phyloP scores from a whole-genome alignment of 169 alveolate species.

The Hepatocystis sp. region DNA sequence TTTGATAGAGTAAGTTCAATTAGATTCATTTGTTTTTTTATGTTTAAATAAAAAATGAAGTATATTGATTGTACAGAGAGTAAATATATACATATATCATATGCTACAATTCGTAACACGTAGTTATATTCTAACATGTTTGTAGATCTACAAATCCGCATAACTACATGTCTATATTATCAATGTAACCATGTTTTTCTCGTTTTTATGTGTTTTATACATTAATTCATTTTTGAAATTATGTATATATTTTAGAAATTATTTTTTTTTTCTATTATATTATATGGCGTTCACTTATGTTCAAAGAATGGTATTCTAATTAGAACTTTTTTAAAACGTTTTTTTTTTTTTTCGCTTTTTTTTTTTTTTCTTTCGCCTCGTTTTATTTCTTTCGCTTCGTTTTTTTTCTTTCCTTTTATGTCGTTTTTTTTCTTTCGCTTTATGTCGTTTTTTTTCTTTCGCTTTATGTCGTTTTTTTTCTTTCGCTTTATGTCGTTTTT shows the following conservation, averaged over 20 bases:
- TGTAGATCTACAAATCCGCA: no score
- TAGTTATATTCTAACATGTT: no score
- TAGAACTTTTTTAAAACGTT: not conserved
- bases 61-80: not conserved
- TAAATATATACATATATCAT: no score
- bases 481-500: no score
- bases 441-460: not conserved
- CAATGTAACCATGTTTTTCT: no score
- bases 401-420: not conserved
- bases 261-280: not conserved
- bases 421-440: not conserved
- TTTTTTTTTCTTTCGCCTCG: not conserved
- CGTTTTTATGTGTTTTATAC: no score
- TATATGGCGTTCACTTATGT: not conserved
- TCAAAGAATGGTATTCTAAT: constrained; percentile 2
- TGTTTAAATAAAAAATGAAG: not conserved
- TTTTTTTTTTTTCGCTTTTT: constrained; percentile 1
- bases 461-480: not conserved
- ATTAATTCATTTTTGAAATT: no score
- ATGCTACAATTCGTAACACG: no score
- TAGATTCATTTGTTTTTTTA: not conserved
- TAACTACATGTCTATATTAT: no score
- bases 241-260: no score
- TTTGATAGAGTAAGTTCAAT: constrained; percentile 23
- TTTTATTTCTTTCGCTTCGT: not conserved